phyloP scores from a whole-genome alignment of 768 basidiomycete species.

The Termitomyces sp. region DNA sequence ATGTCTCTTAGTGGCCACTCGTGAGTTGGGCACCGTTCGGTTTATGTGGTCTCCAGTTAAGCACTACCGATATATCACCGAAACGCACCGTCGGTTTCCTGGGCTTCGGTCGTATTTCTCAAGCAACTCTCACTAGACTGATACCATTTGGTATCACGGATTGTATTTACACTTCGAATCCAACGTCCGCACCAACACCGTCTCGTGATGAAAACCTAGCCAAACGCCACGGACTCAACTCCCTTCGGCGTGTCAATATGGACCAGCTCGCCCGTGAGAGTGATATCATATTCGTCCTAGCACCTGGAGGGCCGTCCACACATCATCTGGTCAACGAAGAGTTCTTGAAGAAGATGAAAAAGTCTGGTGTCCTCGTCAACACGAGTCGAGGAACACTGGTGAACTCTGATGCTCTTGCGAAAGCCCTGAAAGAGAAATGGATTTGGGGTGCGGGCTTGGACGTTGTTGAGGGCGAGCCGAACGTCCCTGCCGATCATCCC shows the following conservation, averaged over 20 bases:
- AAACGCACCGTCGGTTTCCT: slow-evolving; percentile 82
- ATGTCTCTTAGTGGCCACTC: slow-evolving; percentile 63
- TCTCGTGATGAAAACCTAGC: slow-evolving; percentile 36
- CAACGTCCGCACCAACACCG: slow-evolving; percentile 44
- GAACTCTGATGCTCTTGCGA: slow-evolving; percentile 84
- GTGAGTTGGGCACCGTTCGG: slow-evolving; percentile 79
- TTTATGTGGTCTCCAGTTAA: slow-evolving; percentile 81
- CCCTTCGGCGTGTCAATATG: slow-evolving; percentile 57
- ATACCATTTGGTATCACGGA: slow-evolving; percentile 78
- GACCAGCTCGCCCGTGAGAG: slow-evolving; percentile 71
- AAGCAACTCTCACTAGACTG: slow-evolving; percentile 76
- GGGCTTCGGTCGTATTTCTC: slow-evolving; percentile 93
- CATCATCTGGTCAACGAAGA: slow-evolving; percentile 66
- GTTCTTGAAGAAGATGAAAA: slow-evolving; percentile 85
- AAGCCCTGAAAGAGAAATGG: slow-evolving; percentile 70
- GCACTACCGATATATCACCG: slow-evolving; percentile 44
- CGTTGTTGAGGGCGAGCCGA: slow-evolving; percentile 91
- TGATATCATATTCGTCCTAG: slow-evolving; percentile 83
- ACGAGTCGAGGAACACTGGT: slow-evolving; percentile 82
- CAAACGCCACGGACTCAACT: slow-evolving; percentile 26
- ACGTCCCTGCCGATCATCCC: slow-evolving; percentile 69
- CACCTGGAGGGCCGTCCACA: slow-evolving; percentile 71
- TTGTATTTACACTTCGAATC: slow-evolving; percentile 65
- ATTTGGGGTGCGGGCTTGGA: slow-evolving; percentile 94
- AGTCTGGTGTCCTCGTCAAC: slow-evolving; percentile 79